Evolutionary conservation across 23 red algal genomes (phyloP).

Genomic region (Agarophyton chilense): DNA sequence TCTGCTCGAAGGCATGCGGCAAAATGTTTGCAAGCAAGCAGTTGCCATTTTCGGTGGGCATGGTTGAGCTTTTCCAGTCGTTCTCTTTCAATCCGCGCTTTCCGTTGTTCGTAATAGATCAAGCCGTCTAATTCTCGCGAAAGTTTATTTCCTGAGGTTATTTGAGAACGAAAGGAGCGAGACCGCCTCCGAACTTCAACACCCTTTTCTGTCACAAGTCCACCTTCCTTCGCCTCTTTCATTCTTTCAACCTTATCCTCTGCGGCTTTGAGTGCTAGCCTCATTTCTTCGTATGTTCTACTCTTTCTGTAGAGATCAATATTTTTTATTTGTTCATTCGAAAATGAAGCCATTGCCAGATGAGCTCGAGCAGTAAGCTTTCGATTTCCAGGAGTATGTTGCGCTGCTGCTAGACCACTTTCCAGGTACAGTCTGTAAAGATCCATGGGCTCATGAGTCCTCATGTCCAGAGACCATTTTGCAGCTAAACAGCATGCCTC

Average conservation of each 20-base stretch:
- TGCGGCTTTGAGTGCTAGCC: neutral
- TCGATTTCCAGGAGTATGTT: constrained; percentile 6
- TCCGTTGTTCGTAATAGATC: constrained; percentile 20
- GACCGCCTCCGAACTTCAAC: neutral
- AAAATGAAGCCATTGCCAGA: constrained; percentile 68
- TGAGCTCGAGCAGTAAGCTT: constrained; percentile 21
- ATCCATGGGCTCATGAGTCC: constrained; percentile 53
- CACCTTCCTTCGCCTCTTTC: constrained; percentile 35
- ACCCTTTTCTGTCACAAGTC: neutral
- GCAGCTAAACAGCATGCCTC: constrained; percentile 72
- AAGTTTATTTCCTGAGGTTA: constrained; percentile 41
- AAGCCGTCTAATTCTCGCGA: constrained; percentile 34
- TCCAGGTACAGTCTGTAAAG: constrained; percentile 58
- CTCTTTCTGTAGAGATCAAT: constrained; percentile 48
- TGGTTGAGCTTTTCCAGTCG: constrained; percentile 42
- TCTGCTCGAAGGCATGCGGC: constrained; percentile 61
- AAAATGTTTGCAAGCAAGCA: constrained; percentile 63
- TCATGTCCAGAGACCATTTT: constrained; percentile 69
- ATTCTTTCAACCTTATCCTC: constrained; percentile 31
- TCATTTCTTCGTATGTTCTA: constrained; percentile 49
- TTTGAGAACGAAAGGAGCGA: constrained; percentile 37
- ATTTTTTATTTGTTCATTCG: constrained; percentile 54
- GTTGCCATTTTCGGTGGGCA: constrained; percentile 51
- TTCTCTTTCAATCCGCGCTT: constrained; percentile 40
- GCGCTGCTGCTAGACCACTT: constrained; percentile 29